These are phyloP conservation scores for Blastobotrys ciferrii DNA, from an alignment of 1,139 yeast genomes.

Conservation along the genomic window DNA sequence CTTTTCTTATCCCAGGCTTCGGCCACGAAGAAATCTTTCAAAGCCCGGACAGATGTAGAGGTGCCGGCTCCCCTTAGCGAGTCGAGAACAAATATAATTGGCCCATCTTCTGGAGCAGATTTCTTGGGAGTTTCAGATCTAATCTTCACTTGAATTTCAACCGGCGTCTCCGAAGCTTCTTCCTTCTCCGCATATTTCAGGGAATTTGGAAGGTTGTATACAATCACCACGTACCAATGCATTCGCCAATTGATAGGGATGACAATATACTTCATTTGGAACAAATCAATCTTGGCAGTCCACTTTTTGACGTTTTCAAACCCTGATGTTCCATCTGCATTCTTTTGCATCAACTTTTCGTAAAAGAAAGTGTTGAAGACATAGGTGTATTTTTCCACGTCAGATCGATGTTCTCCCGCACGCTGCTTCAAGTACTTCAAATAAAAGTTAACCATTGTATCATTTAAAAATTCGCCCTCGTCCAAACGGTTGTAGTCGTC, in stretches of 20 bases:
- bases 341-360: constrained; percentile 50
- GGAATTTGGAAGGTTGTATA: constrained; percentile 31
- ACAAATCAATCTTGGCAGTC: constrained; percentile 70
- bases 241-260: constrained; percentile 71
- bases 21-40: constrained; percentile 61
- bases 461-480: constrained; percentile 42
- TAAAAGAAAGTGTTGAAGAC: constrained; percentile 85
- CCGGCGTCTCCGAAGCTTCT: not conserved
- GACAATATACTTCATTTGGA: constrained; percentile 59
- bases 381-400: constrained; percentile 42
- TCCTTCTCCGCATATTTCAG: constrained; percentile 14
- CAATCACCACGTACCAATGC: constrained; percentile 82
- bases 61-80: constrained; percentile 58
- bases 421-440: constrained; percentile 30
- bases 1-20: constrained; percentile 67
- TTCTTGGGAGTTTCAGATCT: not conserved
- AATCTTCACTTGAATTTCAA: not conserved
- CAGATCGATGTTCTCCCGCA: constrained; percentile 11
- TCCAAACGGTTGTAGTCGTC: constrained; percentile 38
- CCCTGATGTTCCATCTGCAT: constrained; percentile 33
- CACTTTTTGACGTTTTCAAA: constrained; percentile 73
- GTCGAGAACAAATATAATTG: constrained; percentile 70
- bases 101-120: constrained; percentile 25
- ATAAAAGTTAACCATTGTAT: constrained; percentile 42
- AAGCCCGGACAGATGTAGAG: constrained; percentile 48